Evolutionary conservation across 768 basidiomycete genomes (phyloP).

Genomic region (Russula abietina): DNA sequence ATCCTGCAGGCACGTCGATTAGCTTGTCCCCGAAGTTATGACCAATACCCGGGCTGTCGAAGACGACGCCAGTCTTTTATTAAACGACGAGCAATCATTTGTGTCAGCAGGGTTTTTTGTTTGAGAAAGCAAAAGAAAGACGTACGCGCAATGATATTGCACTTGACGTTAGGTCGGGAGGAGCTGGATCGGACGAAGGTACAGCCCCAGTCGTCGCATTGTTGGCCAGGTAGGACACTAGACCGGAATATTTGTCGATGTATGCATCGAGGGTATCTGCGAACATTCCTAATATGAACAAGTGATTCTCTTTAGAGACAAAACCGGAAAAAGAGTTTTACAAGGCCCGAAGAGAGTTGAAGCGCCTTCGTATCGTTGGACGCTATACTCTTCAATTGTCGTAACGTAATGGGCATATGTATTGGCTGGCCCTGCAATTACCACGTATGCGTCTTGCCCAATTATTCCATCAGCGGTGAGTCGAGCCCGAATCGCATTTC

Average conservation of each 20-base stretch:
- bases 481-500: conserved; percentile 59
- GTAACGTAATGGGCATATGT: conserved; percentile 72
- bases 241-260: conserved; percentile 64
- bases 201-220: conserved; percentile 35
- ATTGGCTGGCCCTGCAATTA: conserved; percentile 77
- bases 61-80: conserved; percentile 47
- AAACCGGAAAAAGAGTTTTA: conserved; percentile 31
- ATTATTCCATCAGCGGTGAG: conserved; percentile 60
- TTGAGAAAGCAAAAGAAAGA: neutral
- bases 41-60: conserved; percentile 51
- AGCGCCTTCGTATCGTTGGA: conserved; percentile 78
- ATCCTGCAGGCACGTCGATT: conserved; percentile 42
- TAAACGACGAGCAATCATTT: conserved; percentile 27
- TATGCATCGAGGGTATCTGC: conserved; percentile 74
- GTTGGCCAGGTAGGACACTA: conserved; percentile 58
- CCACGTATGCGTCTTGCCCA: conserved; percentile 65
- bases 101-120: neutral
- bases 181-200: conserved; percentile 58
- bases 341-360: conserved; percentile 73
- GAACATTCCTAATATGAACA: conserved; percentile 9
- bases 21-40: conserved; percentile 59
- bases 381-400: conserved; percentile 64
- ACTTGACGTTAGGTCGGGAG: conserved; percentile 54
- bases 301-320: neutral
- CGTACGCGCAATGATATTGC: conserved; percentile 63